phyloP scores from a whole-genome alignment of 805 yeast genomes.

The Yamadazyma paraphyllophila region DNA sequence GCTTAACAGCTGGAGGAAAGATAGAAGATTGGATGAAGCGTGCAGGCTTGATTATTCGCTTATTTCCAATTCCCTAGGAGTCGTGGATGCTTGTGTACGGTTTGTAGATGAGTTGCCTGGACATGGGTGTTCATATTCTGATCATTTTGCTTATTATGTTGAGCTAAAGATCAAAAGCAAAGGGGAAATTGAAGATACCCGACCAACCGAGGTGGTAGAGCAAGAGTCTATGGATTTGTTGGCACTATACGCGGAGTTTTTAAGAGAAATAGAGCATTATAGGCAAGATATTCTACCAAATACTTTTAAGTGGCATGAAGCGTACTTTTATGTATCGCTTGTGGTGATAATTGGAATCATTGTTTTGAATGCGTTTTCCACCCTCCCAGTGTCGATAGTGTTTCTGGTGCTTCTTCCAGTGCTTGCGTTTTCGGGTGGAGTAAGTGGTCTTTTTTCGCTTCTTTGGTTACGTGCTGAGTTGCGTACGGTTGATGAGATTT shows the following conservation, averaged over 20 bases:
- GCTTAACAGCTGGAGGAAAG: slow-evolving; percentile 81
- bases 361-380: slow-evolving; percentile 45
- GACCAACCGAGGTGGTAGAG: background rate
- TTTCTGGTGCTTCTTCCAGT: slow-evolving; percentile 56
- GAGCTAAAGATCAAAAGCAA: slow-evolving; percentile 22
- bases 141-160: slow-evolving; percentile 81
- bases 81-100: slow-evolving; percentile 63
- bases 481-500: slow-evolving; percentile 75
- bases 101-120: slow-evolving; percentile 71
- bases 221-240: background rate
- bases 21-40: slow-evolving; percentile 61
- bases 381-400: slow-evolving; percentile 19
- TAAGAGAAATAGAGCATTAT: slow-evolving; percentile 39
- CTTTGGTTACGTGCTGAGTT: slow-evolving; percentile 79
- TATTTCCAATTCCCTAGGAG: slow-evolving; percentile 56
- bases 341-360: slow-evolving; percentile 7
- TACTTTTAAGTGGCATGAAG: slow-evolving; percentile 64
- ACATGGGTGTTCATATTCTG: slow-evolving; percentile 66
- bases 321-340: slow-evolving; percentile 61
- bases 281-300: slow-evolving; percentile 45
- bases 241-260: slow-evolving; percentile 2
- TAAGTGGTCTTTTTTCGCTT: slow-evolving; percentile 75
- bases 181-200: background rate
- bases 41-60: slow-evolving; percentile 89
- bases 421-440: slow-evolving; percentile 61